Base-by-base conservation (phyloP, 192 early-diverging fungal genomes). In the Glomus cerebriforme region DNA sequence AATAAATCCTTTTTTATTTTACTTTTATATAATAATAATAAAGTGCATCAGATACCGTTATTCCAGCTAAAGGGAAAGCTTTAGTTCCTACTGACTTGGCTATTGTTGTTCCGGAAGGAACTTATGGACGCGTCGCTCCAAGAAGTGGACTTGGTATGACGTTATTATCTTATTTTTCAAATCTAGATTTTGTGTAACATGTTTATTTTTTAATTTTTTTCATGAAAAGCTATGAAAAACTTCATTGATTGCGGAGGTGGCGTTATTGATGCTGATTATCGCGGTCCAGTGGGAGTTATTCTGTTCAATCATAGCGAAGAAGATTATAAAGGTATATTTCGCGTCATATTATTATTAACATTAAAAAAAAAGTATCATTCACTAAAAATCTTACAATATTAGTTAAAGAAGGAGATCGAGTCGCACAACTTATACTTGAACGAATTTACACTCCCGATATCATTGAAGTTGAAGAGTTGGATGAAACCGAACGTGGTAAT, bases 401-500 rank as follows among this genome's bases (percentile, higher is more conserved):
- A 86, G 91, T 99, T 71, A 90, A 92, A 58, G 83, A 89, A 59
- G 98, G 98, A 19, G 97, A 99, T 82, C 91, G 98, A 32, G 91
- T 99, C 82, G 98, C 98, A 15, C 98, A 99, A 85, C 83, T 99
- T 69, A 91, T 99, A 39, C 84, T 99, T 12, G 98, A 98, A 82
- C 84, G 88, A 63, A 95, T 97, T 35, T 90, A 81, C 58, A 94
- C 92, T 2, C 93, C 96, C 6, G 89, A 92, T 10, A 89, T 98
- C 1, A 84, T 90, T 10, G 93, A 96, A 80, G 92, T 96, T 7
- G 88, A 95, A 78, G 93, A 54, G 6, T 22, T 54, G 19, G 49
- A 19, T 6, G 49, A 22, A 54, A 54, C 49, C 22, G 49, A 54
- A 54, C 49, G 49, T 54, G 49, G 49, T 54, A 17, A 22, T 54